Conservation (phyloP, 768 basidiomycete species). For the Lyophyllum semitale region DNA sequence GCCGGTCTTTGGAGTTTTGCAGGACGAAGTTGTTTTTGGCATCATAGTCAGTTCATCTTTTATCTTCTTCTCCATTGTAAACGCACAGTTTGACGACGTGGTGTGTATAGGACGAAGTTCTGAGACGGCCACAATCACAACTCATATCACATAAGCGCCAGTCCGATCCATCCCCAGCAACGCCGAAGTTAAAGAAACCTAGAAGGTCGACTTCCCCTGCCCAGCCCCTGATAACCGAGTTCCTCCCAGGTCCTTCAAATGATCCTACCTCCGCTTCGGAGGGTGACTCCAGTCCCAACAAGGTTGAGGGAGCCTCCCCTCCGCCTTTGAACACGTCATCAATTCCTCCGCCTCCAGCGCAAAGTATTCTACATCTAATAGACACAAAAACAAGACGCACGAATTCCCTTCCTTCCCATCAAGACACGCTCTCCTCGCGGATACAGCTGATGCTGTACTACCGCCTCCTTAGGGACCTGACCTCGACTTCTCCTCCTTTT, state of each 20-base stretch:
- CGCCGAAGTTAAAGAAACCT: constrained; percentile 16
- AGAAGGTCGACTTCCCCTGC: constrained; percentile 21
- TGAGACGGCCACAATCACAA: constrained; percentile 25
- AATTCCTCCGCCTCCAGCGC: constrained; percentile 1
- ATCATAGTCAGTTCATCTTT: constrained; percentile 58
- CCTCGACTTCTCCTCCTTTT: constrained; percentile 44
- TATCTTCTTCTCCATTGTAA: neutral
- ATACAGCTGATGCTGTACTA: constrained; percentile 82
- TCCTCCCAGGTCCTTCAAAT: neutral
- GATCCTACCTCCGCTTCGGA: neutral
- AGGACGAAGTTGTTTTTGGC: constrained; percentile 66
- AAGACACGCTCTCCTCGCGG: constrained; percentile 58
- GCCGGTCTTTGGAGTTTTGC: constrained; percentile 78
- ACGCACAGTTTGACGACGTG: neutral
- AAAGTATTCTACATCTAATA: constrained; percentile 41
- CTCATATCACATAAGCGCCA: constrained; percentile 9
- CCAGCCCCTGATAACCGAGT: constrained; percentile 16
- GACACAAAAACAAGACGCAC: constrained; percentile 74
- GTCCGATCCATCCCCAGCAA: neutral
- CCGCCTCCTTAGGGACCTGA: constrained; percentile 57
- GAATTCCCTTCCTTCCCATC: constrained; percentile 51
- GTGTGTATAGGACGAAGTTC: constrained; percentile 51
- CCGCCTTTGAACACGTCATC: neutral
- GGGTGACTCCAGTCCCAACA: neutral
- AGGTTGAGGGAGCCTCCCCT: neutral